These are phyloP conservation scores for Candida ficus DNA, from an alignment of 805 yeast species.

Conservation along the genomic window DNA sequence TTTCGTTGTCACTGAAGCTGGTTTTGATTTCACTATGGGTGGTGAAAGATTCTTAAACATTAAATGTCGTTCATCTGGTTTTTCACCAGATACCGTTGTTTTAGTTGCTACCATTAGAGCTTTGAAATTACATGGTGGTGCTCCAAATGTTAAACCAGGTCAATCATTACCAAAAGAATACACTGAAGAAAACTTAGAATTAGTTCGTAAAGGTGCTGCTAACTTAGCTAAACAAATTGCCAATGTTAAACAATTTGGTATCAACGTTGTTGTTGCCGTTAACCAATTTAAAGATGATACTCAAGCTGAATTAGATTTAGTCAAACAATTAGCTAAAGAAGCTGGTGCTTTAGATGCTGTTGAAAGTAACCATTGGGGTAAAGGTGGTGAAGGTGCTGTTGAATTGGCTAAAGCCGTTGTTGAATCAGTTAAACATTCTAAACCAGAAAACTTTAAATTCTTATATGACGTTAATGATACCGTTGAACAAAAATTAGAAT, in stretches of 20 bases:
- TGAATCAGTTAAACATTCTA: constrained; percentile 47
- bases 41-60: constrained; percentile 83
- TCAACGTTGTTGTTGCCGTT: constrained; percentile 79
- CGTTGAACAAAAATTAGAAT: constrained; percentile 60
- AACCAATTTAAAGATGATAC: constrained; percentile 75
- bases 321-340: constrained; percentile 59
- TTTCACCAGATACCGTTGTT: constrained; percentile 71
- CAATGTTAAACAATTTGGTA: constrained; percentile 66
- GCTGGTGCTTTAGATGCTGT: constrained; percentile 82
- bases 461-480: constrained; percentile 57
- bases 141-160: constrained; percentile 84
- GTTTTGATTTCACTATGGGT: constrained; percentile 89
- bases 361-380: constrained; percentile 81
- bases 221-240: constrained; percentile 74
- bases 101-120: constrained; percentile 85
- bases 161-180: constrained; percentile 72
- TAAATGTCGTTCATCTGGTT: constrained; percentile 78
- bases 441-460: constrained; percentile 40
- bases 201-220: constrained; percentile 64
- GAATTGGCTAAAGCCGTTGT: constrained; percentile 69
- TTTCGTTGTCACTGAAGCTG: constrained; percentile 82
- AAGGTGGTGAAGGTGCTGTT: constrained; percentile 80
- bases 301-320: constrained; percentile 60
- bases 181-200: constrained; percentile 63
- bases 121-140: constrained; percentile 83